Base-by-base conservation (phyloP, 2,329 filamentous ascomycete genomes). In the Tolypocladium amazonense region DNA sequence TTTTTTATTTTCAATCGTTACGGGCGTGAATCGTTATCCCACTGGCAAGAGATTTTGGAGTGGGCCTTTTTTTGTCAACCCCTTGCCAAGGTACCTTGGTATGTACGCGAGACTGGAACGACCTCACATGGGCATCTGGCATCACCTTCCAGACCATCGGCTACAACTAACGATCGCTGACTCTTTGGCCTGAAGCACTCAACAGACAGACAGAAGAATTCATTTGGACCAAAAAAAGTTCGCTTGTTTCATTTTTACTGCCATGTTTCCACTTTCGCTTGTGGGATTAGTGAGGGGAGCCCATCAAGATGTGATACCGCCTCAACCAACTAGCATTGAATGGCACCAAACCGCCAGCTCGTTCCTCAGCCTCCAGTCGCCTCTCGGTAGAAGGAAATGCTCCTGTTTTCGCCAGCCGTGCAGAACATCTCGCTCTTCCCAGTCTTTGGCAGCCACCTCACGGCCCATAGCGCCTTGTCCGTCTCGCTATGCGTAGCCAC, bases 401-500 rank as follows among this genome's bases (percentile, higher is more conserved):
- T 90, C 68, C 84, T 78, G 71, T 88, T 90, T 38, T 88, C 88
- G 1, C 91, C 91, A 20, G 86, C 89, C 0, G 88, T 90, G 65
- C 87, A 89, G 74, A 96, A 96, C 71, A 83, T 83, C 73, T 84
- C 89, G 63, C 80, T 84, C 73, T 80, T 87, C 70, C 76, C 77
- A 1, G 82, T 82, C 76, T 89, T 92, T 14, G 89, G 89, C 62
- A 96, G 74, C 91, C 91, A 96, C 68, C 85, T 88, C 35, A 92
- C 90, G 59, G 85, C 84, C 89, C 92, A 97, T 3, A 97, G 71
- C 0, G 87, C 83, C 74, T 89, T 89, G 64, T 93, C 92, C 7
- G 90, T 92, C 76, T 97, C 92, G 60, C 88, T 92, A 71, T 96
- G 91, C 12, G 94, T 99, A 15, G 93, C 92, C 53, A 99, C 94